Conservation (phyloP, 345 rosid genomes). For the Murraya koenigii region DNA sequence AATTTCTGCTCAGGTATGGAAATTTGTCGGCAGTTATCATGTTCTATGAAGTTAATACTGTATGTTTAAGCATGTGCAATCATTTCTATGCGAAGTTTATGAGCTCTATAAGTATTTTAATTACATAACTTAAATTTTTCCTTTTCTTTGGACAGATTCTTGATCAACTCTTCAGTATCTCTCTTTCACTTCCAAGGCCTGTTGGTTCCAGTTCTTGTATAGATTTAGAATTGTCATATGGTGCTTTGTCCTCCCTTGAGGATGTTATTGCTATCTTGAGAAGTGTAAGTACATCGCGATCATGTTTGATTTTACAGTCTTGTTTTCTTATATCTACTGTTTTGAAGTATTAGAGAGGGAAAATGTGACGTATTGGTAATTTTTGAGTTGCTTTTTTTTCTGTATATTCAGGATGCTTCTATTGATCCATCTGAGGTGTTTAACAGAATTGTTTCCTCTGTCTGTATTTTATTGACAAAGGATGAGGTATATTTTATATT, state of each 20-base stretch:
- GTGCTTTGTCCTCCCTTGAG: conserved; percentile 87
- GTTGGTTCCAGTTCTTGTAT: conserved; percentile 40
- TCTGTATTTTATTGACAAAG: conserved; percentile 63
- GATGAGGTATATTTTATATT: conserved; percentile 63
- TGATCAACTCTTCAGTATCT: conserved; percentile 87
- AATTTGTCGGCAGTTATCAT: conserved; percentile 8
- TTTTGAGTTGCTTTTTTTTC: background rate
- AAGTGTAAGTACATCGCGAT: conserved; percentile 52
- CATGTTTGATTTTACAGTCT: conserved; percentile 5
- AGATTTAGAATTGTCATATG: conserved; percentile 70
- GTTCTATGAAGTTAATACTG: background rate
- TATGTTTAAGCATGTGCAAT: background rate
- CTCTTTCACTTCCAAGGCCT: conserved; percentile 89
- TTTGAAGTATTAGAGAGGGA: conserved; percentile 7
- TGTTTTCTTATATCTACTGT: conserved; percentile 6
- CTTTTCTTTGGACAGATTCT: conserved; percentile 56
- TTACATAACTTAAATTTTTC: conserved; percentile 11
- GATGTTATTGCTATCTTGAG: conserved; percentile 93
- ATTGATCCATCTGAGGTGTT: conserved; percentile 98
- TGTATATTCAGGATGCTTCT: conserved; percentile 80
- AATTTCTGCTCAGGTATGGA: conserved; percentile 81
- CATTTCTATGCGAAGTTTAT: conserved; percentile 12
- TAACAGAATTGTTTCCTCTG: conserved; percentile 83
- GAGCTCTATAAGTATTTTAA: background rate
- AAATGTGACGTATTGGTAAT: background rate